Evolutionary conservation across 139 green algal genomes (phyloP).

Genomic region (Yamagishiella unicocca): DNA sequence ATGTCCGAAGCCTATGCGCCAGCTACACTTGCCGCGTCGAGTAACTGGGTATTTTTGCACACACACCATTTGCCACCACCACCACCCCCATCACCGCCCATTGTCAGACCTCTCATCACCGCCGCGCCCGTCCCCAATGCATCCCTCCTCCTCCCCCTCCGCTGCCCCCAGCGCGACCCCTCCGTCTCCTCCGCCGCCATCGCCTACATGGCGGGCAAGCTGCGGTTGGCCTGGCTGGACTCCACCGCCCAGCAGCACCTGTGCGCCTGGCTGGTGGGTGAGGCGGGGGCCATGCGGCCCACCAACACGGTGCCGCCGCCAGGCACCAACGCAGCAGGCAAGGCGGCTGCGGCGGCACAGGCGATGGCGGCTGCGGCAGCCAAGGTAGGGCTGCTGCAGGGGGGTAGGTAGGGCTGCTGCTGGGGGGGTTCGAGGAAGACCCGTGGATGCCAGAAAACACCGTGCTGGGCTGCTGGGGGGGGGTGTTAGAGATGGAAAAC

Average conservation of each 20-base stretch:
- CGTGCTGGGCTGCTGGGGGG: too few relatives aligned
- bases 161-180: neutral
- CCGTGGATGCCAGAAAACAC: too few relatives aligned
- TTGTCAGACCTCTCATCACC: too few relatives aligned
- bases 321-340: neutral
- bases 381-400: neutral
- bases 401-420: neutral
- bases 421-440: too few relatives aligned
- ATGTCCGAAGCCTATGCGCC: too few relatives aligned
- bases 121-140: neutral
- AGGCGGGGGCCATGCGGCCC: neutral
- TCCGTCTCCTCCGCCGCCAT: neutral
- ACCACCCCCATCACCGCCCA: too few relatives aligned
- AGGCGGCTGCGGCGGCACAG: neutral
- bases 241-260: neutral
- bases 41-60: too few relatives aligned
- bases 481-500: too few relatives aligned
- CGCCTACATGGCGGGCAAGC: conserved; percentile 35
- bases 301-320: neutral
- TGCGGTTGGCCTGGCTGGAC: conserved; percentile 44
- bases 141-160: neutral
- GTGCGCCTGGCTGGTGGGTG: conserved; percentile 6
- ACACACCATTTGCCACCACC: too few relatives aligned
- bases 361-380: neutral
- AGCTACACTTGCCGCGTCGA: too few relatives aligned